phyloP scores from a whole-genome alignment of 1,284 basidiomycete genomes.

The Ganoderma multipileum region DNA sequence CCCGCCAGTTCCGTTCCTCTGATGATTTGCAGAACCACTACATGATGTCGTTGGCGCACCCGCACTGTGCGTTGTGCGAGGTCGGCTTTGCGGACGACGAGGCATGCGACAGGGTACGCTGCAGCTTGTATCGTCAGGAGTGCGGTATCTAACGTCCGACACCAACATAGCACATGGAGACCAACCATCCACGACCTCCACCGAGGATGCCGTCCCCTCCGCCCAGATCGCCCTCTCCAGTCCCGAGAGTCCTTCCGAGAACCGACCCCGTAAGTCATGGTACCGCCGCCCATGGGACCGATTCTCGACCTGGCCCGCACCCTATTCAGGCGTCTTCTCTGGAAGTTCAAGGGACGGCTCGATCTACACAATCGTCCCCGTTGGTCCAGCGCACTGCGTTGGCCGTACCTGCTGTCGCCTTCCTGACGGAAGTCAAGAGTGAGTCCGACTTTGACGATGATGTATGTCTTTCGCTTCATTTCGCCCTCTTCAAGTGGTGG shows the following conservation, averaged over 20 bases:
- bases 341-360: neutral
- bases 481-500: neutral
- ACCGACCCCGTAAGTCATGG: neutral
- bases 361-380: conserved; percentile 19
- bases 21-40: conserved; percentile 28
- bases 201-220: conserved; percentile 8
- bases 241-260: neutral
- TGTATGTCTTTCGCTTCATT: conserved; percentile 11
- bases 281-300: neutral
- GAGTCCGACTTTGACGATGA: conserved; percentile 23
- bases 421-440: conserved; percentile 9
- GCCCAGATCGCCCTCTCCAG: neutral
- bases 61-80: conserved; percentile 29
- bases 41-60: conserved; percentile 25
- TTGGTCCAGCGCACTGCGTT: conserved; percentile 15
- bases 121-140: neutral
- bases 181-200: conserved; percentile 25
- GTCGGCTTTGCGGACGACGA: conserved; percentile 28
- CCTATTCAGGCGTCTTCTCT: conserved; percentile 10
- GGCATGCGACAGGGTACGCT: conserved; percentile 24
- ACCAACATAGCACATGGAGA: conserved; percentile 24
- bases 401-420: neutral
- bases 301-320: neutral
- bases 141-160: neutral
- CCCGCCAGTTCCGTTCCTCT: conserved; percentile 17